A percentile compares a stretch with the other conserved stretches of the same genome.
Evolutionary conservation across 441 rosid genomes (phyloP).

Genomic region (Dalechampia spathulata): DNA sequence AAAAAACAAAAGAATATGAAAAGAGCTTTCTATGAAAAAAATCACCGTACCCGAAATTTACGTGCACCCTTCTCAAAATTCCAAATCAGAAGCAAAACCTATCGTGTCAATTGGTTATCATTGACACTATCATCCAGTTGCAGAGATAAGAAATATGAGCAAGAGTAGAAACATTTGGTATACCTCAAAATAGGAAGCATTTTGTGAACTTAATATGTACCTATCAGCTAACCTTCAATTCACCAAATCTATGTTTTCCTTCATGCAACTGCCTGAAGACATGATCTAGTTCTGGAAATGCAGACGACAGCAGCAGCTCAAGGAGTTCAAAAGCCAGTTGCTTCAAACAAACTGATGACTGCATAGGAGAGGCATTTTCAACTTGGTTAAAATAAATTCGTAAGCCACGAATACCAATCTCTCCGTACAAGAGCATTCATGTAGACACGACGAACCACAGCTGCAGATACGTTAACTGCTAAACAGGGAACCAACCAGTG

Average conservation of each 20-base stretch:
- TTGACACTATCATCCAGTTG: slow-evolving; percentile 11
- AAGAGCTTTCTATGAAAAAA: too few relatives aligned
- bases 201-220: not conserved
- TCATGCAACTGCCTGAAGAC: slow-evolving; percentile 57
- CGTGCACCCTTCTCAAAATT: slow-evolving; percentile 25
- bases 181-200: slow-evolving; percentile 11
- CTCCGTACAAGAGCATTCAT: not conserved
- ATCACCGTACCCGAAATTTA: too few relatives aligned
- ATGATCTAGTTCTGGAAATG: slow-evolving; percentile 74
- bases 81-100: slow-evolving; percentile 14
- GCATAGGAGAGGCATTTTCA: slow-evolving; percentile 16
- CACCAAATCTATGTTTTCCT: slow-evolving; percentile 72
- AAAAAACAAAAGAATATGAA: too few relatives aligned
- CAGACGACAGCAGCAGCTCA: slow-evolving; percentile 70
- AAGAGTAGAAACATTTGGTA: not conserved
- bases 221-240: slow-evolving; percentile 30
- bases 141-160: slow-evolving; percentile 6
- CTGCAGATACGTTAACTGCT: not conserved
- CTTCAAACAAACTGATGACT: slow-evolving; percentile 84
- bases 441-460: not conserved
- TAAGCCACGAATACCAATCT: not conserved
- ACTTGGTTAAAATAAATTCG: not conserved
- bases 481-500: not conserved
- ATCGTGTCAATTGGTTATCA: slow-evolving; percentile 4
- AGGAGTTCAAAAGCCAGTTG: slow-evolving; percentile 68